These are phyloP conservation scores for Saxispiralis lemnorum DNA, from an alignment of 495 filamentous ascomycete genomes.

Conservation along the genomic window DNA sequence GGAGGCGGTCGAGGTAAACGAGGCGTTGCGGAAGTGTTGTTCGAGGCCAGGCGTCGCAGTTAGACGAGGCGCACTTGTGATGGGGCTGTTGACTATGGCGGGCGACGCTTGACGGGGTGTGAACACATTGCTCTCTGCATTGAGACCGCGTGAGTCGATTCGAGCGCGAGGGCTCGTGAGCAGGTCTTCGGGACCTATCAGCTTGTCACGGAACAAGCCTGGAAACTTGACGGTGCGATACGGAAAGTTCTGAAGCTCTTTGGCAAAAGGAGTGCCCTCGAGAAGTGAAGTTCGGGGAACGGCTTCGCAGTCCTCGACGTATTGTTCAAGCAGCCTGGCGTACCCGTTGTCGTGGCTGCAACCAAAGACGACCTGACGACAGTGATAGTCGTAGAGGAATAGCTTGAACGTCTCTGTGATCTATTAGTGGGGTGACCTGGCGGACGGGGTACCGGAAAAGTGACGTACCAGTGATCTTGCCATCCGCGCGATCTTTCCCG, in stretches of 20 bases:
- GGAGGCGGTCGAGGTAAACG: not conserved
- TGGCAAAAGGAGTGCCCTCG: slow-evolving; percentile 54
- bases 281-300: slow-evolving; percentile 50
- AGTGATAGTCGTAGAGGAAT: slow-evolving; percentile 51
- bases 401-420: slow-evolving; percentile 50
- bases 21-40: not conserved
- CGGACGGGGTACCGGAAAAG: not conserved
- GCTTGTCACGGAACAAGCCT: slow-evolving; percentile 47
- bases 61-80: not conserved
- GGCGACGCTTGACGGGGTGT: slow-evolving; percentile 3
- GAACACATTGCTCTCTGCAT: slow-evolving; percentile 2
- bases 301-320: slow-evolving; percentile 35
- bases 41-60: not conserved
- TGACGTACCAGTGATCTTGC: slow-evolving; percentile 29
- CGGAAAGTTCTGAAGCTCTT: slow-evolving; percentile 39
- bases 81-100: slow-evolving; percentile 1
- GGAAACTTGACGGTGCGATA: slow-evolving; percentile 44
- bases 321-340: slow-evolving; percentile 48
- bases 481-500: slow-evolving; percentile 40
- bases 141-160: slow-evolving; percentile 1
- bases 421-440: not conserved
- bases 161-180: slow-evolving; percentile 7
- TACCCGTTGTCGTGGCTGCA: slow-evolving; percentile 63
- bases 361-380: slow-evolving; percentile 65
- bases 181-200: slow-evolving; percentile 29